Base-by-base conservation (phyloP, 148 eudicot species). In the Cornus florida region DNA sequence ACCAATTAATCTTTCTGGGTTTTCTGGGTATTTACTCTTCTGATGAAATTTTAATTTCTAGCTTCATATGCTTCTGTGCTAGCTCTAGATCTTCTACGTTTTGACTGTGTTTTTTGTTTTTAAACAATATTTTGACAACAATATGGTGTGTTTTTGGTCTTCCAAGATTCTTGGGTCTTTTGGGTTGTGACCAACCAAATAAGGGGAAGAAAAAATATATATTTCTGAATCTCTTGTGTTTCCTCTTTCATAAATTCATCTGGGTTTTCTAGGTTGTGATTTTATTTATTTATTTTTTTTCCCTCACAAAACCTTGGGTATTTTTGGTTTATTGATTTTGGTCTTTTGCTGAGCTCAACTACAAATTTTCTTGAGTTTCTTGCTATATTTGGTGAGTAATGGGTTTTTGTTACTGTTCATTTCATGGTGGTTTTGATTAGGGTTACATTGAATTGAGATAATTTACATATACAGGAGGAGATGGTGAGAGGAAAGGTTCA, bases 401-500 rank as follows among this genome's bases (percentile, higher is more conserved):
- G 14, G 2, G 19, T 53, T 53, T 53, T 53, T 53, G 17, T 11
- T 53, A 11, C 12, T 12, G 19, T 31, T 74, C 13, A 62, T 33
- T 56, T 73, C 24, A 73, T 73, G 46, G 31, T 50, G 24, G 7
- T 20, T 1, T 43, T 22, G 24, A 43, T 71, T 53, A 20, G 66
- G 23, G 22, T 62, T 62, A 62, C 66, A 6, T 20, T 19, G 23
- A 62, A 62, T 62, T 62, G 23, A 20, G 20, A n/a, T n/a, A 17
- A 56, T 81, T 5, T 53, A 19, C 31, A 74, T 28, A 9, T 19
- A 66, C 10, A 28, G 28, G 28, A 35, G 69, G 32, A 77, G 28
- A 77, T 77, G 79, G 79, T 77, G 79, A 77, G 79, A 64, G 79
- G 79, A 43, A 77, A 77, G 56, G 67, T 77, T 24, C 22, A 77